phyloP scores from a whole-genome alignment of 331 rosid genomes.

The Saraca asoca region DNA sequence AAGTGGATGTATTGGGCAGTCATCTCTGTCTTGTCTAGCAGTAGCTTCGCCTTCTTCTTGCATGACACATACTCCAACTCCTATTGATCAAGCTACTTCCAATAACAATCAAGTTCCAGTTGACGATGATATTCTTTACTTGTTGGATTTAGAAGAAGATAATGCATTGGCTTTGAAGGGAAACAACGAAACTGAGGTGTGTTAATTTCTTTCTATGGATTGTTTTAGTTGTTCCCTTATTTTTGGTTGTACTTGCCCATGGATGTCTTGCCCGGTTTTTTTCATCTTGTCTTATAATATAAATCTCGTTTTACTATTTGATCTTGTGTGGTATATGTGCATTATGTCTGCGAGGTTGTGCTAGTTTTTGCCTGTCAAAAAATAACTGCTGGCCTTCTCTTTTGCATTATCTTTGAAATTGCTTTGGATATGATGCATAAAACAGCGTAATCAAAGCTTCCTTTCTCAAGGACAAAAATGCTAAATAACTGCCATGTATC shows the following conservation, averaged over 20 bases:
- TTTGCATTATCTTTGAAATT: too few relatives aligned
- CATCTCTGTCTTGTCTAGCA: conserved; percentile 45
- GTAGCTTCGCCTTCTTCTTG: conserved; percentile 32
- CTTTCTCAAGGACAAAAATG: conserved; percentile 10
- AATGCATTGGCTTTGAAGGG: conserved; percentile 6
- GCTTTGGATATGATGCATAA: neutral
- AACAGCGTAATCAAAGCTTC: conserved; percentile 2
- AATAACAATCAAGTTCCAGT: conserved; percentile 12
- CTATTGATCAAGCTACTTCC: conserved; percentile 31
- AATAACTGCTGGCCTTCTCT: too few relatives aligned
- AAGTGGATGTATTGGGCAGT: conserved; percentile 24
- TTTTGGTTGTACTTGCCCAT: neutral
- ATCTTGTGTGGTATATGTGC: conserved; percentile 9
- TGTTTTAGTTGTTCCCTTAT: conserved; percentile 4
- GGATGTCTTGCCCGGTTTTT: neutral
- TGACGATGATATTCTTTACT: conserved; percentile 28
- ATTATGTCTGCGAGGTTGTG: neutral
- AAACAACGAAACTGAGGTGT: conserved; percentile 41
- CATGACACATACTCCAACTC: conserved; percentile 27
- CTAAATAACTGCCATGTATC: neutral
- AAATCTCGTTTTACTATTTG: neutral
- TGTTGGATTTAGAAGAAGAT: conserved; percentile 36
- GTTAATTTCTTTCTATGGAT: conserved; percentile 1
- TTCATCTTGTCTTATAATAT: neutral
- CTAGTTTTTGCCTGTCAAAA: neutral